Conservation (phyloP, 805 yeast genomes). For the Saturnispora hagleri region DNA sequence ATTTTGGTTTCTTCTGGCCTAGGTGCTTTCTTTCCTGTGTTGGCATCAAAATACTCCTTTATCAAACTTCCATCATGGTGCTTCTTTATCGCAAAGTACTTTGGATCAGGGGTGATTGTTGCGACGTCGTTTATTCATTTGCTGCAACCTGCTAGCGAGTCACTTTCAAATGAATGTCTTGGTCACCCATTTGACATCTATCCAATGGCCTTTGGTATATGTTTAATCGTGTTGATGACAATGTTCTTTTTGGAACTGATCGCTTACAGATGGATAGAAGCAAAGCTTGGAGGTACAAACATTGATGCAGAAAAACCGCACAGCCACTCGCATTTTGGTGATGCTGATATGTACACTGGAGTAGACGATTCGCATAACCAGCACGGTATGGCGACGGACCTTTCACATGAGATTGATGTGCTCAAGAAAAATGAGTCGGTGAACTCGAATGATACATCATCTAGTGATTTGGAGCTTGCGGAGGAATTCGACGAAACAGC, state of each 20-base stretch:
- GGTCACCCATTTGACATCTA: conserved; percentile 47
- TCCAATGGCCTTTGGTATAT: conserved; percentile 48
- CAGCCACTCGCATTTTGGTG: conserved; percentile 50
- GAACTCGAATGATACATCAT: neutral
- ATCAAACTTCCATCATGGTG: conserved; percentile 52
- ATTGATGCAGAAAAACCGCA: conserved; percentile 27
- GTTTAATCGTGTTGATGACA: conserved; percentile 40
- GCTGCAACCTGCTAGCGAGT: conserved; percentile 58
- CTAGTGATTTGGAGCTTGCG: neutral
- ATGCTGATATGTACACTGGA: conserved; percentile 18
- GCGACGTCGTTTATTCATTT: conserved; percentile 77
- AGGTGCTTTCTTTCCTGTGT: conserved; percentile 55
- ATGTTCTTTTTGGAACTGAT: conserved; percentile 44
- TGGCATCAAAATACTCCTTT: conserved; percentile 50
- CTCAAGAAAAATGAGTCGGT: neutral
- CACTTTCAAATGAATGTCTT: conserved; percentile 47
- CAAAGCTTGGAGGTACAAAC: conserved; percentile 15
- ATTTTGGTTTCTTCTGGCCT: conserved; percentile 46
- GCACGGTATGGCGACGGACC: neutral
- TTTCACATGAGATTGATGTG: neutral
- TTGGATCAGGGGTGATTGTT: conserved; percentile 78
- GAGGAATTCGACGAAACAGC: neutral
- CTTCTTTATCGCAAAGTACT: conserved; percentile 61
- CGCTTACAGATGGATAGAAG: conserved; percentile 39
- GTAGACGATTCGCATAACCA: neutral